Evolutionary conservation across 768 basidiomycete species (phyloP).

Genomic region (Paxillus ammoniavirescens): DNA sequence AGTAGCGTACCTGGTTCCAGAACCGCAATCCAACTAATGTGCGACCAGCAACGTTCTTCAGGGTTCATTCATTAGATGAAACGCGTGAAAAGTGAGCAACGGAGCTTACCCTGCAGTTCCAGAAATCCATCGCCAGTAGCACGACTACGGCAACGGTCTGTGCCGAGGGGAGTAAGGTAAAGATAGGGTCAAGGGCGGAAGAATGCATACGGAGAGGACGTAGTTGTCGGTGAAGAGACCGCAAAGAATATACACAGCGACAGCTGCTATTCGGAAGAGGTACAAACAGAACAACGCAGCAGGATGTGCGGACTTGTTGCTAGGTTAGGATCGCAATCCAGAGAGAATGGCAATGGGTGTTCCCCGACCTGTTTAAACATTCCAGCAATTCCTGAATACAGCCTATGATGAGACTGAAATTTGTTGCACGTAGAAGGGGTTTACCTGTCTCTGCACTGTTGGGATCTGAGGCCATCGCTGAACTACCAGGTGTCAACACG

Average conservation of each 20-base stretch:
- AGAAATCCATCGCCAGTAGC: slow-evolving; percentile 95
- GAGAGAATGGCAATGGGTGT: neutral
- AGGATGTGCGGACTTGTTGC: slow-evolving; percentile 71
- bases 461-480: slow-evolving; percentile 51
- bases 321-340: slow-evolving; percentile 12
- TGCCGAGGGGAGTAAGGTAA: slow-evolving; percentile 1
- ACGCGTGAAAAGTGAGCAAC: neutral
- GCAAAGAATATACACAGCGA: slow-evolving; percentile 90
- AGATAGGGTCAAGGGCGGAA: neutral
- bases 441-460: slow-evolving; percentile 77
- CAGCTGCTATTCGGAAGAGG: slow-evolving; percentile 84
- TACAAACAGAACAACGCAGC: slow-evolving; percentile 85
- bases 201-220: slow-evolving; percentile 77
- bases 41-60: slow-evolving; percentile 88
- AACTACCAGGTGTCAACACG: slow-evolving; percentile 54
- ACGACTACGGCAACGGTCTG: slow-evolving; percentile 92
- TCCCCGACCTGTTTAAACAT: slow-evolving; percentile 70
- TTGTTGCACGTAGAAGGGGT: neutral
- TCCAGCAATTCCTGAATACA: slow-evolving; percentile 57
- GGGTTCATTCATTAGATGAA: slow-evolving; percentile 3
- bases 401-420: slow-evolving; percentile 4
- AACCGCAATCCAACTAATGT: slow-evolving; percentile 93
- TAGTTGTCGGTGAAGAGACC: slow-evolving; percentile 89
- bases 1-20: slow-evolving; percentile 80
- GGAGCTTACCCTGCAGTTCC: slow-evolving; percentile 85